phyloP scores from a whole-genome alignment of 2,329 filamentous ascomycete species.

The Exophiala mesophila region DNA sequence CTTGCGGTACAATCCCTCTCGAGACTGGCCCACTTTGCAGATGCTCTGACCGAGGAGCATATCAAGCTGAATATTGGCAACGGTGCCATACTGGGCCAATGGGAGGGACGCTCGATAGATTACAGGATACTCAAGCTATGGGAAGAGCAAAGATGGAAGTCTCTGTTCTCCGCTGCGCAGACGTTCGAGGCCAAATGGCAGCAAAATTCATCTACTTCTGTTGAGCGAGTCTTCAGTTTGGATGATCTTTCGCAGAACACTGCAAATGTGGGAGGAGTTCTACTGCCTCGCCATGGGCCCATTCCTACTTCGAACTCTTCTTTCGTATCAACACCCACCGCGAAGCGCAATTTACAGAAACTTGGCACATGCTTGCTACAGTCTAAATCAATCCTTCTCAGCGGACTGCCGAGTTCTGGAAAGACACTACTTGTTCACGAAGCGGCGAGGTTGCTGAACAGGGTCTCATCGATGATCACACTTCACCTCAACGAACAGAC shows the following conservation, averaged over 20 bases:
- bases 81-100: slow-evolving; percentile 60
- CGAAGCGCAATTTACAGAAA: slow-evolving; percentile 63
- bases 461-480: slow-evolving; percentile 79
- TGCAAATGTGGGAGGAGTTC: slow-evolving; percentile 59
- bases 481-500: slow-evolving; percentile 97
- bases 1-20: slow-evolving; percentile 78
- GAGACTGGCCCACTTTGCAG: slow-evolving; percentile 71
- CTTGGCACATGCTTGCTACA: slow-evolving; percentile 65
- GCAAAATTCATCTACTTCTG: slow-evolving; percentile 16
- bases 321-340: slow-evolving; percentile 68
- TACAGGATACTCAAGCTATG: slow-evolving; percentile 67
- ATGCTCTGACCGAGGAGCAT: slow-evolving; percentile 70
- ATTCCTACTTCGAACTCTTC: slow-evolving; percentile 44
- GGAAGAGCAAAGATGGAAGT: slow-evolving; percentile 55
- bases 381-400: slow-evolving; percentile 68
- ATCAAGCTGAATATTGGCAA: slow-evolving; percentile 61
- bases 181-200: slow-evolving; percentile 36
- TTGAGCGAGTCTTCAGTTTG: slow-evolving; percentile 27
- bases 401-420: slow-evolving; percentile 78
- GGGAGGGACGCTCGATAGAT: slow-evolving; percentile 73
- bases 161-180: slow-evolving; percentile 45
- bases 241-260: slow-evolving; percentile 54
- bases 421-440: slow-evolving; percentile 86
- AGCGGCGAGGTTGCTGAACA: slow-evolving; percentile 72
- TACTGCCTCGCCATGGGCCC: slow-evolving; percentile 61